A percentile compares a stretch with the other conserved stretches of the same genome.
Conservation (phyloP, 306 rosid genomes). For the Malus sylvestris region DNA sequence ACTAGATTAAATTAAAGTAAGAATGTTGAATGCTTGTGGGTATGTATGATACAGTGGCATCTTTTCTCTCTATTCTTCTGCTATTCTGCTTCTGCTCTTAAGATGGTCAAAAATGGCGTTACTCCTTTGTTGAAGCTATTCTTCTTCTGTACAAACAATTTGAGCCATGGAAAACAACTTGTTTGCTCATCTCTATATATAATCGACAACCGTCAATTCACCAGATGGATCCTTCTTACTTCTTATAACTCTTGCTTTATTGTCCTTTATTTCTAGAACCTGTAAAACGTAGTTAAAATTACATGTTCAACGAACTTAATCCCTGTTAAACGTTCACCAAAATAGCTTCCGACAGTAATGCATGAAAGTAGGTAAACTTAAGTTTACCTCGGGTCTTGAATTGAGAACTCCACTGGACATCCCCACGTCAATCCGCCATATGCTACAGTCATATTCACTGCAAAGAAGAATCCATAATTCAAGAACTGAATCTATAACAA, state of each 20-base stretch:
- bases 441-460: conserved; percentile 88
- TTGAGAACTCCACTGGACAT: conserved; percentile 97
- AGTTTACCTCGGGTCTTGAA: conserved; percentile 86
- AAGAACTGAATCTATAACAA: neutral
- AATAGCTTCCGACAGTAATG: neutral
- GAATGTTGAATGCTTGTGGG: neutral
- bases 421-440: conserved; percentile 97
- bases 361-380: neutral
- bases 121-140: neutral
- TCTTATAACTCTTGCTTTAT: conserved; percentile 64
- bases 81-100: neutral
- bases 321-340: neutral
- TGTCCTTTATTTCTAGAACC: conserved; percentile 75
- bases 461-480: conserved; percentile 2
- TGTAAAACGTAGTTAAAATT: conserved; percentile 23
- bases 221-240: conserved; percentile 45
- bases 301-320: conserved; percentile 3
- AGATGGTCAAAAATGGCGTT: conserved; percentile 3
- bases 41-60: neutral
- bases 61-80: neutral
- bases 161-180: neutral
- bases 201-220: conserved; percentile 54
- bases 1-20: neutral
- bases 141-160: neutral
- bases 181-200: conserved; percentile 27